Evolutionary conservation across 371 early-diverging fungal species (phyloP), one percentile per base, ranked within the genome.

Genomic region (Dichotomocladium elegans): DNA sequence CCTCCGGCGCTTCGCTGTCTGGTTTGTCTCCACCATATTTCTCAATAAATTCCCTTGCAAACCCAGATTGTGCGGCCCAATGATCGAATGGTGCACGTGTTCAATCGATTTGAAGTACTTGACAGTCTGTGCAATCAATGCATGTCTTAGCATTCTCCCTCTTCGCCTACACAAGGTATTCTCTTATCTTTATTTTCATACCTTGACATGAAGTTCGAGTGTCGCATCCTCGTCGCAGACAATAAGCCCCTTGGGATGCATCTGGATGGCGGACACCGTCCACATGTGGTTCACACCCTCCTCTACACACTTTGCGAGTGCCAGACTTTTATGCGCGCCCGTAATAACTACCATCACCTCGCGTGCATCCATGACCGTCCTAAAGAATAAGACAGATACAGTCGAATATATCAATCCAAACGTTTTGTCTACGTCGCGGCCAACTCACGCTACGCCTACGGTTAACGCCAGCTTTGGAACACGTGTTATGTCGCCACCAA

Each of bases 171-270:
- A n/a, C n/a, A n/a, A n/a, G n/a, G n/a, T n/a, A n/a, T n/a, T n/a
- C n/a, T 21, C n/a, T 37, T 2, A 37, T 9, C 15, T 37, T 5
- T 12, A 15, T 1, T 4, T 15, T 4, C 29, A 59, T 63, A 70
- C 77, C 64, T 93, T 93, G 57, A 93, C 93, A 53, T 93, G 92
- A 25, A 93, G 75, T 63, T 93, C 93, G 33, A 91, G 63, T 0
- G 92, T 92, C 10, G 93, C 90, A 61, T 93, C 93, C 70, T 93
- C 93, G 68, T 93, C 93, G 61, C 92, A 92, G 22, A 92, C 90
- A 66, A 93, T 79, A 72, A 93, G 76, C 8, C 90, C 88, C 44
- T 87, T 86, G 34, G 92, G 91, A 54, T 93, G 93, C 59, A 89
- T 70, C 67, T 93, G 93, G 49, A 93, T 87, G n/a, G 90, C 91